Base-by-base conservation (phyloP, 1,139 yeast species). In the Barnettozyma hawaiiensis region DNA sequence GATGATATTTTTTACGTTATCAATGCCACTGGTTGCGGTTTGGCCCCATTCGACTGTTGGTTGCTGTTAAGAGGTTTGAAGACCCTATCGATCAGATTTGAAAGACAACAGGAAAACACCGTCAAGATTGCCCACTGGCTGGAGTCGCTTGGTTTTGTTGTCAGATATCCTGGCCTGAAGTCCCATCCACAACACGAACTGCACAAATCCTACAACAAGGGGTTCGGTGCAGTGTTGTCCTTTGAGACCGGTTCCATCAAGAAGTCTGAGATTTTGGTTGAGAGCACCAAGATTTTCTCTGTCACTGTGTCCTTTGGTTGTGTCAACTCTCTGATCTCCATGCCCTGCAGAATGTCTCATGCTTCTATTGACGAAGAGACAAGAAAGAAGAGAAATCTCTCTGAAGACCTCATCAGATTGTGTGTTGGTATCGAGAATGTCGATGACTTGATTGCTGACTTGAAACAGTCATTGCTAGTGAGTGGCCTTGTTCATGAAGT, bases 341-440 rank as follows among this genome's bases (percentile, higher is more conserved):
- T 89, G 83, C 97, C 97, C 11, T 86, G 96, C 64, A 78, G 78
- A 63, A 89, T 89, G 97, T 85, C 96, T 3, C 97, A 89, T 60
- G 97, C 97, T n/a, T 82, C 96, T 6, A 89, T 90, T 51, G 96
- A 87, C 58, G 83, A 89, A 31, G 79, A 85, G 57, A 81, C 89
- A 8, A 76, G 96, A 61, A 81, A 81, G 47, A 95, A 85, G 63
- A 76, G 97, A 59, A 87, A 81, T 32, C 81, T 89, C 66, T 96
- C 97, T 2, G 96, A 89, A 63, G 97, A 90, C 62, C 70, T 89
- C 58, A 80, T 89, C 55, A 74, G 97, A 55, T 73, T 89, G 48
- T 78, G 87, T 49, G 92, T 86, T 47, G 96, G 96, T 69, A 83
- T 86, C 53, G 96, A 87, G 69, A 95, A 85, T 55, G 68, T 77